These are phyloP conservation scores for Clonostachys chloroleuca DNA, from an alignment of 2,329 filamentous ascomycete genomes.

Conservation along the genomic window DNA sequence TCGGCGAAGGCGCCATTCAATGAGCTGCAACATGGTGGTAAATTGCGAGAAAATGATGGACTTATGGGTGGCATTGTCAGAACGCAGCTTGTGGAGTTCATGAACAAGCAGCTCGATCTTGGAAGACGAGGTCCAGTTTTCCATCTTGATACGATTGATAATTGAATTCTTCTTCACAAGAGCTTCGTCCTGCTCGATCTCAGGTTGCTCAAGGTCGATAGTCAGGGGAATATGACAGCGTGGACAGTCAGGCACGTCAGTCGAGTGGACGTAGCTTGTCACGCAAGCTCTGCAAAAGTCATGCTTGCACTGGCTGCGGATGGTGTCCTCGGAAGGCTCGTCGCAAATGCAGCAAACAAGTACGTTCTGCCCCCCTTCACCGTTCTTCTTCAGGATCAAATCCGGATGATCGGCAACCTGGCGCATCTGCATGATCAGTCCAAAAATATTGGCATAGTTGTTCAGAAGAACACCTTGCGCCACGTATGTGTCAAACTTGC, in stretches of 20 bases:
- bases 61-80: slow-evolving; percentile 90
- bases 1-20: slow-evolving; percentile 92
- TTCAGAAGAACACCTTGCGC: slow-evolving; percentile 90
- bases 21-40: slow-evolving; percentile 93
- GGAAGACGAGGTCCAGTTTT: slow-evolving; percentile 95
- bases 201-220: slow-evolving; percentile 92
- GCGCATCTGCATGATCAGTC: slow-evolving; percentile 98
- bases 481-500: slow-evolving; percentile 94
- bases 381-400: slow-evolving; percentile 83
- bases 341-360: slow-evolving; percentile 94
- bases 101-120: slow-evolving; percentile 97
- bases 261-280: slow-evolving; percentile 62
- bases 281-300: slow-evolving; percentile 52
- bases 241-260: slow-evolving; percentile 77
- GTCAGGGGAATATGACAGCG: slow-evolving; percentile 84
- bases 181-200: slow-evolving; percentile 87
- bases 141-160: slow-evolving; percentile 98
- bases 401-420: slow-evolving; percentile 97
- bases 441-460: slow-evolving; percentile 99
- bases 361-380: slow-evolving; percentile 82
- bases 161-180: slow-evolving; percentile 92
- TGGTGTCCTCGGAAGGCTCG: slow-evolving; percentile 90
- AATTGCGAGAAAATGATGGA: slow-evolving; percentile 98
- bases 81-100: slow-evolving; percentile 86
- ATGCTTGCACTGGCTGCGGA: slow-evolving; percentile 87